Percentiles rank a stretch among this genome's conserved stretches.
These are phyloP conservation scores for Fusarium fracticaudum DNA, from an alignment of 2,329 filamentous ascomycete genomes.

Conservation along the genomic window DNA sequence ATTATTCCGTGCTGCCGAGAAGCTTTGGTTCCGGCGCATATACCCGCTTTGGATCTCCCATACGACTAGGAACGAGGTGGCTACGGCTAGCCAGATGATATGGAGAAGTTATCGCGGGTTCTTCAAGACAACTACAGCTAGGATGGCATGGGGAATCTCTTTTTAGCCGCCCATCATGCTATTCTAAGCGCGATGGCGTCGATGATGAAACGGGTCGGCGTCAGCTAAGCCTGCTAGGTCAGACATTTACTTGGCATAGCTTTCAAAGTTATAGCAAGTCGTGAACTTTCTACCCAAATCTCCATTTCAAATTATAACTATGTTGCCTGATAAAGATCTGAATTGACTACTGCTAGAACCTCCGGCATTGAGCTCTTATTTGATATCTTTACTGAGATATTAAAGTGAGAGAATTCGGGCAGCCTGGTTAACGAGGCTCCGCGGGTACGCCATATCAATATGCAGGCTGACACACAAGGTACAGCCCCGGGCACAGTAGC, in stretches of 20 bases:
- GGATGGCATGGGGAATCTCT: rapidly evolving
- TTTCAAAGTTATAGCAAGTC: neutral
- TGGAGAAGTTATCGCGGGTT: no score
- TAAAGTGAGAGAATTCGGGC: neutral
- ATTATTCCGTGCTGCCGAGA: neutral
- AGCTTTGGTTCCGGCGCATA: neutral
- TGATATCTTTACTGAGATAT: no score
- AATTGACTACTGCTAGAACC: no score
- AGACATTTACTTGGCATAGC: neutral
- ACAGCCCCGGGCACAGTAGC: neutral
- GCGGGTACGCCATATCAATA: neutral
- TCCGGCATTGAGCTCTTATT: no score
- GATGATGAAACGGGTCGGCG: neutral
- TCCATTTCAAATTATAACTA: no score
- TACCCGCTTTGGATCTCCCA: rapidly evolving
- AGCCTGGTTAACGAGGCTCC: neutral
- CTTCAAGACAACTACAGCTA: neutral
- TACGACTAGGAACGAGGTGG: neutral
- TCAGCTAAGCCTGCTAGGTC: neutral
- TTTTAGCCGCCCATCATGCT: neutral
- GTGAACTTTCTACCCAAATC: neutral
- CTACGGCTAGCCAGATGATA: neutral
- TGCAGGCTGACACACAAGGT: neutral
- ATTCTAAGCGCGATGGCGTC: rapidly evolving
- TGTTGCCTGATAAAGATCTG: no score